These are phyloP conservation scores for Trichosporon sp. DNA, from an alignment of 1,284 basidiomycete genomes.

Conservation along the genomic window DNA sequence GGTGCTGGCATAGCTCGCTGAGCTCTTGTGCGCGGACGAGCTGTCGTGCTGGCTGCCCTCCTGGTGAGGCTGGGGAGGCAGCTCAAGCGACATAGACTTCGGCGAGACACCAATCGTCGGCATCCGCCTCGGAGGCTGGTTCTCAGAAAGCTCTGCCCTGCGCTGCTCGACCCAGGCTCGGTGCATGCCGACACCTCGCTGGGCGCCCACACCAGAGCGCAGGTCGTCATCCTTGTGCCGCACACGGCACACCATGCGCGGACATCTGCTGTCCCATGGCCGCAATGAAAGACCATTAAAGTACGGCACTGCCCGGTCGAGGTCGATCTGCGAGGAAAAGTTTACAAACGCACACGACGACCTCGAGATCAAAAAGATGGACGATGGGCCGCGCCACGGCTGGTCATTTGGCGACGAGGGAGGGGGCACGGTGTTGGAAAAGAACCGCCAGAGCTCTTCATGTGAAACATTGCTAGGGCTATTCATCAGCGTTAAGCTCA, in stretches of 20 bases:
- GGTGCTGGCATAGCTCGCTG: conserved; percentile 55
- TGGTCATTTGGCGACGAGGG: conserved; percentile 19
- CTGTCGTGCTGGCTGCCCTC: conserved; percentile 8
- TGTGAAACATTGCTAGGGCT: conserved; percentile 65
- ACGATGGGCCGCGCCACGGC: conserved; percentile 61
- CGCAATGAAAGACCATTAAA: conserved; percentile 56
- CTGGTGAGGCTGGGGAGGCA: conserved; percentile 13
- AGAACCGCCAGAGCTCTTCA: conserved; percentile 83
- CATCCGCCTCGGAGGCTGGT: background rate
- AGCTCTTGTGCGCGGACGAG: conserved; percentile 46
- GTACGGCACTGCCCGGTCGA: conserved; percentile 62
- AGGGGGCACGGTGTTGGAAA: conserved; percentile 52
- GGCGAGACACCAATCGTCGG: conserved; percentile 19
- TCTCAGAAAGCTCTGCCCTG: conserved; percentile 20
- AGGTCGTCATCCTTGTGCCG: conserved; percentile 79
- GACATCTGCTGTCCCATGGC: conserved; percentile 64
- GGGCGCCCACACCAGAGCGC: conserved; percentile 82
- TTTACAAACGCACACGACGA: conserved; percentile 94
- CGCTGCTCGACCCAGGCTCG: conserved; percentile 64
- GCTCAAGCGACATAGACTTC: conserved; percentile 30
- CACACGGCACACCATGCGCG: conserved; percentile 76
- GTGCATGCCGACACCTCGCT: conserved; percentile 81
- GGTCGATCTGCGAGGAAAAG: conserved; percentile 60
- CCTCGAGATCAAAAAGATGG: conserved; percentile 85
- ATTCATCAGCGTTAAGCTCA: background rate